These are phyloP conservation scores for Aethionema arabicum DNA, from an alignment of 345 rosid genomes.

Conservation along the genomic window DNA sequence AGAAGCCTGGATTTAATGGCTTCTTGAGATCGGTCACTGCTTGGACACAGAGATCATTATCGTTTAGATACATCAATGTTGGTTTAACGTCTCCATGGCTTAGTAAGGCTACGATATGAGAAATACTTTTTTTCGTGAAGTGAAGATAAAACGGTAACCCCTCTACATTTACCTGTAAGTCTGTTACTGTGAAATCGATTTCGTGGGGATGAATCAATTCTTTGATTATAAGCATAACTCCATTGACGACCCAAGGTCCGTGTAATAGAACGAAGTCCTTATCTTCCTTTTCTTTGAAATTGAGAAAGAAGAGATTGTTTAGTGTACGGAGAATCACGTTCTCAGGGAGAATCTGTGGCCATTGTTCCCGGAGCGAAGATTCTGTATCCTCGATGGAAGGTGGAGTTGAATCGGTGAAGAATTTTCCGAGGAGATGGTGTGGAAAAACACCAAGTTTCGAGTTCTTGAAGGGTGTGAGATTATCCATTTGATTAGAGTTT, in stretches of 20 bases:
- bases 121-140: neutral
- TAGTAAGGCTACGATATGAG: no score
- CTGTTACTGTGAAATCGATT: constrained; percentile 22
- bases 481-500: no score
- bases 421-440: neutral
- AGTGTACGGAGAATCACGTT: constrained; percentile 13
- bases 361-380: constrained; percentile 22
- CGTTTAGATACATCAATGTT: no score
- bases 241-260: constrained; percentile 7
- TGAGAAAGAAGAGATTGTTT: constrained; percentile 16
- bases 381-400: constrained; percentile 21
- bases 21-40: constrained; percentile 23
- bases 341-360: constrained; percentile 9
- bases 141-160: constrained; percentile 21
- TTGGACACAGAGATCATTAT: neutral
- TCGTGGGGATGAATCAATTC: neutral
- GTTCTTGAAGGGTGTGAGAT: no score
- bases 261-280: neutral
- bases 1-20: constrained; percentile 28
- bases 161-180: neutral
- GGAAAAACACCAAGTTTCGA: no score
- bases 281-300: constrained; percentile 13
- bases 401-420: constrained; percentile 19
- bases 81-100: no score
- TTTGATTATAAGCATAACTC: constrained; percentile 25